Evolutionary conservation across 371 early-diverging fungal genomes (phyloP), one percentile per base, ranked within the genome.

Genomic region (Synchytrium microbalum): DNA sequence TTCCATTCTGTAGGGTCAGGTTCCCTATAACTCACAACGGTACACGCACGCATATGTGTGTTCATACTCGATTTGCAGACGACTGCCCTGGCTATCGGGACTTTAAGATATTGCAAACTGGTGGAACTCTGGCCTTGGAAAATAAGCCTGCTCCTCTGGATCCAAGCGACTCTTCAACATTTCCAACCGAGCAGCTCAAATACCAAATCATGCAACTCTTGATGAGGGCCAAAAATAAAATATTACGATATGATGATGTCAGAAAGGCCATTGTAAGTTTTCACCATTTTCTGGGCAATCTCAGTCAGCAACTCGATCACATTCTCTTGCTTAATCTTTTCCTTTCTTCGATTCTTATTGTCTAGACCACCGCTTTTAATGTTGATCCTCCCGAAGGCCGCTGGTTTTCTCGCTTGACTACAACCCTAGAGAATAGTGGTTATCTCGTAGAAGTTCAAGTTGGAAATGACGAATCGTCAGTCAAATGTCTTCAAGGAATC

Each of bases 331-430:
- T 5, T 10, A 19, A 19, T 19, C 46, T 38, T 19, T 38, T 38
- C 19, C n/a, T n/a, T n/a, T n/a, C n/a, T n/a, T n/a, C n/a, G n/a
- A n/a, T n/a, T n/a, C n/a, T n/a, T n/a, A n/a, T n/a, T n/a, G n/a
- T 10, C 46, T 38, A 38, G 46, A 38, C 46, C 19, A 38, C 46
- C 19, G 19, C 46, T 10, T 38, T 38, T 19, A 38, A 38, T 38
- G 16, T 52, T 29, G 31, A 32, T 23, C 5, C 28, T 13, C 16
- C 60, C 67, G 28, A 58, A 54, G 24, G 24, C 74, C 23, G 71
- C 73, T 73, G 63, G 69, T 70, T 70, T 61, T 69, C 57, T 70
- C 55, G 78, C 19, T 67, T 62, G 8, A 23, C 76, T 19, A 60
- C 52, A 0, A 26, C 54, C 3, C 33, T 79, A 38, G 62, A 59